A percentile compares a stretch with the other conserved stretches of the same genome.
Evolutionary conservation across 345 rosid genomes (phyloP).

Genomic region (Pseudoturritis turrita): DNA sequence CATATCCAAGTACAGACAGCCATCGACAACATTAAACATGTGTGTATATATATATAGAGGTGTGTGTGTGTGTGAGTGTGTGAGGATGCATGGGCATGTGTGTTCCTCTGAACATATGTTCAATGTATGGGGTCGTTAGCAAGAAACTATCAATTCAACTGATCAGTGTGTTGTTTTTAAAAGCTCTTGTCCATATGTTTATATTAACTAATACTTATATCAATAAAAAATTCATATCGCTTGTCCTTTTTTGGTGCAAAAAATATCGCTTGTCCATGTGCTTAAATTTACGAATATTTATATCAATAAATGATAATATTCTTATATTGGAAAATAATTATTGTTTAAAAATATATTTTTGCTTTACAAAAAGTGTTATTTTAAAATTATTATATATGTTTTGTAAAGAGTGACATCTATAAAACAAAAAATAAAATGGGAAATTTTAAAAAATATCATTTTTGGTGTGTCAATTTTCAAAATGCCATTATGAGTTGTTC

Average conservation of each 20-base stretch:
- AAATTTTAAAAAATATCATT: too few relatives aligned
- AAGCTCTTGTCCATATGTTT: background rate
- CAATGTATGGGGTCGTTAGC: constrained; percentile 11
- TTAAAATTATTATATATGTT: too few relatives aligned
- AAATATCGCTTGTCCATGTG: background rate
- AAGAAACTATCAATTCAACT: background rate
- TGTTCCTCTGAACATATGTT: constrained; percentile 19
- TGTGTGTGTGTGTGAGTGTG: background rate
- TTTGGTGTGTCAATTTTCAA: too few relatives aligned
- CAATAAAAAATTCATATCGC: background rate
- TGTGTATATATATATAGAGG: background rate
- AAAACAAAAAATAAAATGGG: too few relatives aligned
- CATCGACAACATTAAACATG: background rate
- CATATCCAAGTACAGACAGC: background rate
- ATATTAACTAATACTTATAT: background rate
- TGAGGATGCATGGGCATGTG: constrained; percentile 20
- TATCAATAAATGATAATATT: background rate
- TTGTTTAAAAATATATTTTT: too few relatives aligned
- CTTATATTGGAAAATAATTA: too few relatives aligned
- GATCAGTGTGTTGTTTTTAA: background rate
- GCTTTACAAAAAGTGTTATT: background rate
- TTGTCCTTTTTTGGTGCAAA: too few relatives aligned
- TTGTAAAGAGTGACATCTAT: background rate
- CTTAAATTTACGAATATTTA: background rate
- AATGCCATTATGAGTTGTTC: too few relatives aligned